Evolutionary conservation across 768 basidiomycete species (phyloP), one percentile per base, ranked within the genome.

Genomic region (Pleurotus tuber-regium): DNA sequence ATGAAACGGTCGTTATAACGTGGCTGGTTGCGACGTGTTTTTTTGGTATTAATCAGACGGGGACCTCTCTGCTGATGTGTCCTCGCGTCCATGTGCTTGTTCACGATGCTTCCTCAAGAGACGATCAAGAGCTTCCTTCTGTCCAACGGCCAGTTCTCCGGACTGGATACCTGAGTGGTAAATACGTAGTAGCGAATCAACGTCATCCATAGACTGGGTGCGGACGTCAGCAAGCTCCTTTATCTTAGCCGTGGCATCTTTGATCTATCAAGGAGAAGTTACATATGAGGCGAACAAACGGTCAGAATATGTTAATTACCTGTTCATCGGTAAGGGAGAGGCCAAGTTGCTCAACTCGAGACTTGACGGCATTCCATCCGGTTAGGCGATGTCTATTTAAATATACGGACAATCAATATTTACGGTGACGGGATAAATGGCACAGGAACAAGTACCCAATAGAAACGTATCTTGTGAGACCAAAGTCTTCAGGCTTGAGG

Each of bases 361-460:
- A 93, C 82, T 98, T 99, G 83, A 99, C 95, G 35, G 97, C 97
- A 68, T 98, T 98, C 97, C 96, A 99, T 42, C 96, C 96, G 5
- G 94, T 98, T 54, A 98, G 77, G 61, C 94, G 91, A 69, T 97
- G 94, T 23, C 92, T 90, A 30, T n/a, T n/a, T n/a, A 6, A 11
- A 21, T 25, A 30, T 16, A 7, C 25, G 30, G 28, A 30, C 4
- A 43, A 29, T 31, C 24, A 12, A 23, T 29, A 19, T 43, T 29
- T 1, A 29, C 29, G 25, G 39, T 23, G 29, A 43, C 21, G 36
- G 10, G 12, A 24, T 8, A 30, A 35, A 54, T 42, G 21, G 42
- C 26, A 39, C 33, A n/a, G 21, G 58, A 31, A 19, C 29, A 43
- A 67, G 78, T 61, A 87, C 84, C 93, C 96, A 62, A 98, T 98